Conservation (phyloP, 306 rosid genomes). For the Benincasa hispida region DNA sequence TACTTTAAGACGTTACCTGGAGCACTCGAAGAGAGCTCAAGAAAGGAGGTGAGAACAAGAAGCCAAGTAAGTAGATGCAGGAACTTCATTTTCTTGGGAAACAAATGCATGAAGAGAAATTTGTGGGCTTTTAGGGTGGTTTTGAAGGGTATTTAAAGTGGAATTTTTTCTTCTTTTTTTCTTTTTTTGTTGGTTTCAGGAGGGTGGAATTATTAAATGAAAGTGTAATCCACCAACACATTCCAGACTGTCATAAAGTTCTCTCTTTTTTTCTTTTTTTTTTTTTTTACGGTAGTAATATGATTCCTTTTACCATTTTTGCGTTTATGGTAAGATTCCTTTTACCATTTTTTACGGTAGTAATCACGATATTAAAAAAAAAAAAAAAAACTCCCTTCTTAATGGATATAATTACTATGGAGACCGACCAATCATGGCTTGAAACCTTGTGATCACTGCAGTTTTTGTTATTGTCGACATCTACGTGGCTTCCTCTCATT, state of each 20-base stretch:
- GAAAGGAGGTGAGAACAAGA: slow-evolving; percentile 38
- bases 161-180: no score
- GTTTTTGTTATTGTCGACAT: background rate
- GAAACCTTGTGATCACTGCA: background rate
- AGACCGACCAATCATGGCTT: background rate
- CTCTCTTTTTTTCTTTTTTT: no score
- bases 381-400: no score
- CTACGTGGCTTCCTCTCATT: background rate
- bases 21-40: slow-evolving; percentile 36
- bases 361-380: no score
- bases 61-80: slow-evolving; percentile 23
- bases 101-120: background rate
- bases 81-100: slow-evolving; percentile 26
- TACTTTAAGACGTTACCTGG: slow-evolving; percentile 25
- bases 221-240: background rate
- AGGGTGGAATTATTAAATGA: background rate
- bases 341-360: background rate
- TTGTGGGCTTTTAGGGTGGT: background rate
- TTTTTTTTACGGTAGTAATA: background rate
- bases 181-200: background rate
- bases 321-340: background rate
- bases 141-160: background rate
- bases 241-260: background rate
- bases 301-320: background rate
- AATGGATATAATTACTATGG: background rate